Conservation (phyloP, 2,329 filamentous ascomycete species). For the Sporothrix pseudoabietina region DNA sequence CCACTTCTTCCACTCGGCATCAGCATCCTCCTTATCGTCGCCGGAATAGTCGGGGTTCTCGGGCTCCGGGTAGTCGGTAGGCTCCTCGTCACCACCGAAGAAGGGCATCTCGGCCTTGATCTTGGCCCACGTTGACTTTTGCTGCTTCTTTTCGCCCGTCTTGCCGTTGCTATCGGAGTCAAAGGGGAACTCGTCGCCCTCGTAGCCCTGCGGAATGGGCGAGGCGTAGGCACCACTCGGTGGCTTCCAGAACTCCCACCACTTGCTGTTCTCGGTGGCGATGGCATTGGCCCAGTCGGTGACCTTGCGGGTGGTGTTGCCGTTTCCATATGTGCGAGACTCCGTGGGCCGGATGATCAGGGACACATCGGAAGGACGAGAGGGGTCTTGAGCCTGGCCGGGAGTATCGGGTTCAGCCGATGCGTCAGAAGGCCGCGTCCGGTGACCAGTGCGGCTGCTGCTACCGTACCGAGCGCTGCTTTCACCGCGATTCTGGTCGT, state of each 20-base stretch:
- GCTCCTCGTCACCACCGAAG: constrained; percentile 47
- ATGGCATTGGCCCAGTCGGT: constrained; percentile 55
- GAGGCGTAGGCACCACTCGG: constrained; percentile 63
- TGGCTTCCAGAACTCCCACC: constrained; percentile 68
- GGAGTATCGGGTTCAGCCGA: constrained; percentile 20
- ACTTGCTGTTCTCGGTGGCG: constrained; percentile 49
- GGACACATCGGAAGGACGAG: constrained; percentile 42
- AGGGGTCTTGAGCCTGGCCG: not conserved
- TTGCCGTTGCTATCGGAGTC: constrained; percentile 3
- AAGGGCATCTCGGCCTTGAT: constrained; percentile 56
- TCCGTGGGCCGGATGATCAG: constrained; percentile 22
- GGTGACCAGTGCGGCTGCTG: not conserved
- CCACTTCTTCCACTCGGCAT: constrained; percentile 79
- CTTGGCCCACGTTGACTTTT: constrained; percentile 55
- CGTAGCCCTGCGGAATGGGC: constrained; percentile 60
- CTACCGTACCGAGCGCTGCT: not conserved
- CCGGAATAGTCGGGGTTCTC: constrained; percentile 63
- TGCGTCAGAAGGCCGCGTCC: constrained; percentile 1
- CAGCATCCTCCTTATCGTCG: constrained; percentile 62
- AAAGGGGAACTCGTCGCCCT: constrained; percentile 49
- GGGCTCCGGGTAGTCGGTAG: constrained; percentile 62
- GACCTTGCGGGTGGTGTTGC: constrained; percentile 58
- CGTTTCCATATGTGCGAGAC: constrained; percentile 45
- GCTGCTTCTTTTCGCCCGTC: constrained; percentile 41
- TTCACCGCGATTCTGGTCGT: constrained; percentile 35